phyloP scores from a whole-genome alignment of 2,329 filamentous ascomycete genomes.

The Seiridium cupressi region DNA sequence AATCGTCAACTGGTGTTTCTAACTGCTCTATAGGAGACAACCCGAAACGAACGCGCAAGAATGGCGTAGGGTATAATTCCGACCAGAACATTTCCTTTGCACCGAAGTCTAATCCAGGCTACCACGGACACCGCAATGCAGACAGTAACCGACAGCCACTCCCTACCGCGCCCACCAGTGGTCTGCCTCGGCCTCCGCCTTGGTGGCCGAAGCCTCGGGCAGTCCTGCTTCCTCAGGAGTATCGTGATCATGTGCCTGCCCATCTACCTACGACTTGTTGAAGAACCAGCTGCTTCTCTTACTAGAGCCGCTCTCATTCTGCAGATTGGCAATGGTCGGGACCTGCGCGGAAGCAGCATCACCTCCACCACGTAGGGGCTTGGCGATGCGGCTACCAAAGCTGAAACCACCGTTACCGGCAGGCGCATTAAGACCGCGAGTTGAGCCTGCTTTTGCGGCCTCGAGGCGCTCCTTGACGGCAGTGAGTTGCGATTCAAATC shows the following conservation, averaged over 20 bases:
- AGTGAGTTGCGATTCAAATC: conserved; percentile 95
- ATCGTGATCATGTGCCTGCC: not conserved
- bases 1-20: too few species aligned
- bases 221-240: not conserved
- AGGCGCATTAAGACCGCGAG: conserved; percentile 72
- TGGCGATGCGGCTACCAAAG: conserved; percentile 67
- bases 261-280: conserved; percentile 49
- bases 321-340: conserved; percentile 57
- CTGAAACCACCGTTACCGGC: conserved; percentile 65
- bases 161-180: not conserved
- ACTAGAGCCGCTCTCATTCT: conserved; percentile 53
- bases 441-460: conserved; percentile 88
- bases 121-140: not conserved
- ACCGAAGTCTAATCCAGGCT: conserved; percentile 4
- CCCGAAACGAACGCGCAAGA: not conserved
- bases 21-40: too few species aligned
- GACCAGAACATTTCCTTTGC: not conserved
- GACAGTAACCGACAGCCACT: not conserved
- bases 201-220: not conserved
- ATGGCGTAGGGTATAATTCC: conserved; percentile 5
- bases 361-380: conserved; percentile 65
- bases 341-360: conserved; percentile 45
- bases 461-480: conserved; percentile 98
- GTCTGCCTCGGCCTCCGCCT: not conserved
- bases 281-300: conserved; percentile 70